phyloP scores from a whole-genome alignment of 140 eudicot genomes.

The Bidens hawaiensis region DNA sequence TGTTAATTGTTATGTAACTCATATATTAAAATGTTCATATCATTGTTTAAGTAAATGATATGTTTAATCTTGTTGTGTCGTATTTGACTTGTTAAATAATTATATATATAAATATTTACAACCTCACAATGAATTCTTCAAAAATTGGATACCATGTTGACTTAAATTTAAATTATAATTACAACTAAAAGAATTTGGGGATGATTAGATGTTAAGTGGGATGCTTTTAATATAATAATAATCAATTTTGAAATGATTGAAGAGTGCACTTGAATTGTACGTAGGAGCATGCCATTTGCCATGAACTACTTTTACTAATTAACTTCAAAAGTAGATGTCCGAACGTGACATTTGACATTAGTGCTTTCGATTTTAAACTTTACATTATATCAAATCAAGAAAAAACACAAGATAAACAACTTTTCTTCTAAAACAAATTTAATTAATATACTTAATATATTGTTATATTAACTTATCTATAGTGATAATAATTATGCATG shows the following conservation, averaged over 20 bases:
- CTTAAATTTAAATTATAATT: not conserved
- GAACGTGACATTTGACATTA: constrained; percentile 24
- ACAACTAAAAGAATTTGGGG: not conserved
- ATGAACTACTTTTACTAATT: constrained; percentile 24
- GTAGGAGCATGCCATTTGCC: constrained; percentile 29
- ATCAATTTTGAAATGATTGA: constrained; percentile 20
- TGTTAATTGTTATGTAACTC: not conserved
- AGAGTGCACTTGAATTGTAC: constrained; percentile 31
- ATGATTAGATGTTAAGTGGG: constrained; percentile 13
- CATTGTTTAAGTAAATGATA: not conserved
- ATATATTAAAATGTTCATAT: too few relatives aligned
- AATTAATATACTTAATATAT: too few relatives aligned
- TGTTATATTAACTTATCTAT: too few relatives aligned
- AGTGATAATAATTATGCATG: too few relatives aligned
- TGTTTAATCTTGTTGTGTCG: too few relatives aligned
- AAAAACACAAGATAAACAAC: not conserved
- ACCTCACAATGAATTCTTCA: not conserved
- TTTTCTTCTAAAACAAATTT: not conserved
- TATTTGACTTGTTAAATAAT: too few relatives aligned
- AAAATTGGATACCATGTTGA: not conserved
- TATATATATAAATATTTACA: not conserved
- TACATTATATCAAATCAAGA: constrained; percentile 16
- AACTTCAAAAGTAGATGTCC: constrained; percentile 24
- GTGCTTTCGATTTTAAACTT: constrained; percentile 30
- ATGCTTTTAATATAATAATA: not conserved